Evolutionary conservation across 2,329 filamentous ascomycete species (phyloP).

Genomic region (Incumbomyces delicatus): DNA sequence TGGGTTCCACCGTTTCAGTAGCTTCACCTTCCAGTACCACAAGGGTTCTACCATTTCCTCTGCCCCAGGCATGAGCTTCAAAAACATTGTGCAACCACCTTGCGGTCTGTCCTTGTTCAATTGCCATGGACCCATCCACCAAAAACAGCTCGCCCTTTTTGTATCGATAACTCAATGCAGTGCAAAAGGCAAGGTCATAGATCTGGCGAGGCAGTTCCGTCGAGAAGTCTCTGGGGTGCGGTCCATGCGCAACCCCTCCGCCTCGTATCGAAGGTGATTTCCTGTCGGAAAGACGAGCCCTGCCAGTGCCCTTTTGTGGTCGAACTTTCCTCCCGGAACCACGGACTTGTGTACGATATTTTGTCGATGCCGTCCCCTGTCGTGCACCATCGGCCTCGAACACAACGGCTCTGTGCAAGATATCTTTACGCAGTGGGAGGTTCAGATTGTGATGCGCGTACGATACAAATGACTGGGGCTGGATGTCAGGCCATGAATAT

Average conservation of each 20-base stretch:
- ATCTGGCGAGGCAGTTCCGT: slow-evolving; percentile 77
- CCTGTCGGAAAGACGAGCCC: slow-evolving; percentile 66
- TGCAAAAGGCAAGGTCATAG: slow-evolving; percentile 93
- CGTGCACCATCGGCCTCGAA: slow-evolving; percentile 86
- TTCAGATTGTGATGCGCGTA: slow-evolving; percentile 77
- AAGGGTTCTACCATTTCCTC: slow-evolving; percentile 57
- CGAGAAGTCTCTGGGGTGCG: slow-evolving; percentile 80
- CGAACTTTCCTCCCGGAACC: slow-evolving; percentile 74
- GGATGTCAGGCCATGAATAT: slow-evolving; percentile 80
- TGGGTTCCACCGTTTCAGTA: slow-evolving; percentile 27
- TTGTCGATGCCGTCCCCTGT: slow-evolving; percentile 73
- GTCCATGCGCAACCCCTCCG: slow-evolving; percentile 84
- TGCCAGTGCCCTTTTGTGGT: slow-evolving; percentile 77
- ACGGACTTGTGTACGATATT: slow-evolving; percentile 72
- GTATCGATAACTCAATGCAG: slow-evolving; percentile 85
- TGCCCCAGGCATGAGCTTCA: slow-evolving; percentile 59
- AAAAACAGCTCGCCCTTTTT: slow-evolving; percentile 77
- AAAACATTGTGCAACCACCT: slow-evolving; percentile 61
- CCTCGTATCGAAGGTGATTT: slow-evolving; percentile 75
- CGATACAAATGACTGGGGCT: slow-evolving; percentile 65
- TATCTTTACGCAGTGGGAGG: slow-evolving; percentile 78
- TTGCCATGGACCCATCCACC: slow-evolving; percentile 65
- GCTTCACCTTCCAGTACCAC: slow-evolving; percentile 52
- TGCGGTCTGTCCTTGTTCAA: slow-evolving; percentile 44
- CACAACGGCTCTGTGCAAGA: slow-evolving; percentile 83